phyloP scores from a whole-genome alignment of 1,284 basidiomycete species.

The Hypsizygus ulmarius region DNA sequence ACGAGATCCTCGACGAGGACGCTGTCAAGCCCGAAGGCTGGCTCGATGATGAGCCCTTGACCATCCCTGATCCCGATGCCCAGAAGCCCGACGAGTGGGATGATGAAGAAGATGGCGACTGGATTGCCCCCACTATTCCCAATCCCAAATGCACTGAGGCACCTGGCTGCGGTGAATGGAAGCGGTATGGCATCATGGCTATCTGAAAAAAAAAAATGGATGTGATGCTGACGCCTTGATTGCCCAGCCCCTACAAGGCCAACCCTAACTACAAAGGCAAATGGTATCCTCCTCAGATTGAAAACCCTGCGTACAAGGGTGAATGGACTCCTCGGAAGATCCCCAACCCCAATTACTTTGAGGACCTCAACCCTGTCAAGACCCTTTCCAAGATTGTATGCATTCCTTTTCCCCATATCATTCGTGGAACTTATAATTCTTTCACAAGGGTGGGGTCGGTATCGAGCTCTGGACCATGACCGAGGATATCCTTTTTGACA shows the following conservation, averaged over 20 bases:
- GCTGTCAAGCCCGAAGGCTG: slow-evolving; percentile 93
- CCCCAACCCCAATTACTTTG: slow-evolving; percentile 89
- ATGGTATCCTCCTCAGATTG: slow-evolving; percentile 91
- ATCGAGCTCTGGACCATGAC: slow-evolving; percentile 99
- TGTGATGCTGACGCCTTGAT: neutral
- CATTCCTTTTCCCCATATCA: slow-evolving; percentile 8
- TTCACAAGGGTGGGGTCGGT: slow-evolving; percentile 78
- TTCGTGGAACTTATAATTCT: slow-evolving; percentile 8
- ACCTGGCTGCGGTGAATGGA: slow-evolving; percentile 94
- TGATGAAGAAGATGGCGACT: slow-evolving; percentile 99
- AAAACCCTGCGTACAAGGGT: slow-evolving; percentile 98
- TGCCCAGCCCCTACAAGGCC: slow-evolving; percentile 71
- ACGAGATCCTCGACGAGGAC: slow-evolving; percentile 84
- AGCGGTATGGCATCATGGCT: slow-evolving; percentile 49
- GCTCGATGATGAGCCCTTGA: slow-evolving; percentile 86
- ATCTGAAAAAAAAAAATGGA: neutral
- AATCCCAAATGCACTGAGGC: slow-evolving; percentile 91
- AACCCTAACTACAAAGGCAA: slow-evolving; percentile 96
- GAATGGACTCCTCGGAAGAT: slow-evolving; percentile 93
- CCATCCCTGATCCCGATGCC: slow-evolving; percentile 88
- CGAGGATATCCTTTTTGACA: slow-evolving; percentile 94
- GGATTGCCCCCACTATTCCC: slow-evolving; percentile 85
- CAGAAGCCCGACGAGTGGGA: slow-evolving; percentile 99
- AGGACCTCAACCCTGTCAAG: slow-evolving; percentile 85
- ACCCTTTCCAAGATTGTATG: slow-evolving; percentile 78